Conservation (phyloP, 164 flowering plant genomes). For the Vitis riparia region DNA sequence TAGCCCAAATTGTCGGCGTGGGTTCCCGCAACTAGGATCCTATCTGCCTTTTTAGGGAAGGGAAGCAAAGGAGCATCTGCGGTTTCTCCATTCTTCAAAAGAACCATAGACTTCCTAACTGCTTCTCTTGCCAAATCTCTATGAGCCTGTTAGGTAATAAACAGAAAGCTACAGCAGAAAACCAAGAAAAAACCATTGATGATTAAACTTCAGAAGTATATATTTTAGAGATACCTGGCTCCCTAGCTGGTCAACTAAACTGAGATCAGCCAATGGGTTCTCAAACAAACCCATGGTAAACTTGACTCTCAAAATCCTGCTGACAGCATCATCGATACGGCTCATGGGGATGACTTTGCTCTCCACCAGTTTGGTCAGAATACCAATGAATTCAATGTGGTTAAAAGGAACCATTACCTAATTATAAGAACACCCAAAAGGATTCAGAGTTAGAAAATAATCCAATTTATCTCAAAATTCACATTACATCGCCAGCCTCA, state of each 20-base stretch:
- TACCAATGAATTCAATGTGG: conserved; percentile 21
- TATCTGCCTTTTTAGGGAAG: conserved; percentile 13
- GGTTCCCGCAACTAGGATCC: conserved; percentile 23
- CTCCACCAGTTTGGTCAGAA: conserved; percentile 12
- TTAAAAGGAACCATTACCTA: conserved; percentile 26
- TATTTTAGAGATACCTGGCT: conserved; percentile 6
- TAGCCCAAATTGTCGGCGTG: conserved; percentile 27
- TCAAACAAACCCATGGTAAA: conserved; percentile 20
- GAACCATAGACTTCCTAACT: conserved; percentile 28
- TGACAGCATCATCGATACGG: conserved; percentile 29
- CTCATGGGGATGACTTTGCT: conserved; percentile 13
- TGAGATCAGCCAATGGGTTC: conserved; percentile 9
- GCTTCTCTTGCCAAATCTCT: conserved; percentile 34
- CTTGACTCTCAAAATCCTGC: conserved; percentile 23
- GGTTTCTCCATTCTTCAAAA: conserved; percentile 24
- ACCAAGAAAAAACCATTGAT: too few relatives aligned
- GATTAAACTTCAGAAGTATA: too few relatives aligned
- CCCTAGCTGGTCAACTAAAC: conserved; percentile 3
- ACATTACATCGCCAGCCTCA: too few relatives aligned
- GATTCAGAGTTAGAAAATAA: background rate
- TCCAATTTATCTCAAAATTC: too few relatives aligned
- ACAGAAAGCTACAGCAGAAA: too few relatives aligned
- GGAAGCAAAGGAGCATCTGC: conserved; percentile 10
- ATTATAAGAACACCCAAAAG: background rate
- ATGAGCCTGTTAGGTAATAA: conserved; percentile 13